Evolutionary conservation across 176 grass and related monocot genomes (phyloP).

Genomic region (Alopecurus myosuroides): DNA sequence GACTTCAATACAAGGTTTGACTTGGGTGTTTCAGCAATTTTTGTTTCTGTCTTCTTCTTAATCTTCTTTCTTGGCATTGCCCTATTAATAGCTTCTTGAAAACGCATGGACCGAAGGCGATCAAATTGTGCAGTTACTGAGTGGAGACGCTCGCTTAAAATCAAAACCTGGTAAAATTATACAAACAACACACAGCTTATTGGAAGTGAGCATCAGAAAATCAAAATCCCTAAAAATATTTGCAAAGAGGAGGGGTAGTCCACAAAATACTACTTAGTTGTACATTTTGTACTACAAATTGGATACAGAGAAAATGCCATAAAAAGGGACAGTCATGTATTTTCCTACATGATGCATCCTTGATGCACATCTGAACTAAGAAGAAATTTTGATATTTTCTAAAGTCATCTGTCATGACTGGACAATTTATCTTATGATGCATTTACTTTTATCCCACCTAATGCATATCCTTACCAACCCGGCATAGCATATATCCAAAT

Average conservation of each 20-base stretch:
- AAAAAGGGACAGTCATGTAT: not conserved
- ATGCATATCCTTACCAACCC: not conserved
- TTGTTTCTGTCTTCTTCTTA: slow-evolving; percentile 49
- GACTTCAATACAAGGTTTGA: slow-evolving; percentile 42
- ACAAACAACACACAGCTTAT: not conserved
- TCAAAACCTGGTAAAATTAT: slow-evolving; percentile 63
- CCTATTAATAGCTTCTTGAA: slow-evolving; percentile 90
- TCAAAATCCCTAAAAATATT: not conserved
- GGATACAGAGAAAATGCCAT: not conserved
- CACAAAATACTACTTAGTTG: not conserved
- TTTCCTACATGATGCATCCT: not conserved
- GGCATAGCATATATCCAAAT: not conserved
- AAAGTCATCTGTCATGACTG: not conserved
- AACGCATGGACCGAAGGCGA: slow-evolving; percentile 67
- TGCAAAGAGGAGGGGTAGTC: not conserved
- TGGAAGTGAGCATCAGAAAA: slow-evolving; percentile 9
- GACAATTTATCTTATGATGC: not conserved
- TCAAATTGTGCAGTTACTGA: slow-evolving; percentile 85
- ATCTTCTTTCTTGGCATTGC: slow-evolving; percentile 81
- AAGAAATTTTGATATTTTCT: not conserved
- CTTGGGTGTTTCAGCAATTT: slow-evolving; percentile 39
- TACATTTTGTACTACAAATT: not conserved
- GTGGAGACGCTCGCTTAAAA: slow-evolving; percentile 84
- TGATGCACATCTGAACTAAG: not conserved
- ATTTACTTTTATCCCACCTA: not conserved